Base-by-base conservation (phyloP, 2,329 filamentous ascomycete genomes). In the Leptographium galeiforme region DNA sequence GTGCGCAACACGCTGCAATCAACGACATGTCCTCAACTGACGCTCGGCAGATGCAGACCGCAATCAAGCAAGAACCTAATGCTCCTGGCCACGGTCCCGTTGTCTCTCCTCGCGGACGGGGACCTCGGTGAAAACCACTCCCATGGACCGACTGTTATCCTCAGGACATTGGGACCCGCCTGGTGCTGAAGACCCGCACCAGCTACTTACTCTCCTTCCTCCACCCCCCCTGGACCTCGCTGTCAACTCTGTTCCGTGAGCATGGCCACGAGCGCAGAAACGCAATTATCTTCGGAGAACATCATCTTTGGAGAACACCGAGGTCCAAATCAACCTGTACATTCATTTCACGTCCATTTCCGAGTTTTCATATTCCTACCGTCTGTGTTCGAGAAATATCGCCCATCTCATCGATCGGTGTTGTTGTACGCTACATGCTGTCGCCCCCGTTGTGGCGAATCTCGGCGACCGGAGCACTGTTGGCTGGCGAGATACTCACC, bases 311-410 rank as follows among this genome's bases (percentile, higher is more conserved):
- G 25, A 84, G 60, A 85, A 85, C 64, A 74, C 87, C 63, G 82
- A 81, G 70, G 76, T 82, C 63, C 87, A 87, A 64, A 74, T 87
- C 64, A 76, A 82, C 61, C 76, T 82, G 62, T 88, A 85, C 71
- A 80, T 76, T 56, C 81, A 86, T 66, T 88, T 83, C 81, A 87
- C 64, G 76, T 79, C 56, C 85, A 89, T 66, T 87, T 70, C 81
- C 84, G 19, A 75, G 86, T 59, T 74, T 89, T 51, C 84, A 89
- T 63, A 75, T 84, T 64, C 77, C 84, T 39, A 85, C 84, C 10
- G 87, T 89, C 67, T 77, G 81, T 62, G 76, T 85, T 52, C 72
- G 77, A 57, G 75, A 18, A 82, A 57, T 78, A 81, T 48, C 81
- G 84, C 63, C 25, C 25, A 25, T 25, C 25, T 25, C 25, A 25